Evolutionary conservation across 768 basidiomycete genomes (phyloP), one percentile per base, ranked within the genome.

Genomic region (Xerocomellus dryophilus): DNA sequence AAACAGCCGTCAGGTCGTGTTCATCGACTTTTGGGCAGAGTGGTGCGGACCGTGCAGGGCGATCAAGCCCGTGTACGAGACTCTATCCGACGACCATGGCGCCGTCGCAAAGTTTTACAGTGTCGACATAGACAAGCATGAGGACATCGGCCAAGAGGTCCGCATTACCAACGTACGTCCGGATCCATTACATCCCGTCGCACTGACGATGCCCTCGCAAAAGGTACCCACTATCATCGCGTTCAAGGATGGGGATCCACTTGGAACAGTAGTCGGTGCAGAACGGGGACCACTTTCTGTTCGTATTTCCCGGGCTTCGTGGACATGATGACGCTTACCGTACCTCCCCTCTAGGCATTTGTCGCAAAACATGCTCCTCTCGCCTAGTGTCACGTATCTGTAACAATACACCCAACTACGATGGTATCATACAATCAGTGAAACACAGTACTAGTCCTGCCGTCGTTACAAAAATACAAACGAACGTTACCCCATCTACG

Each of bases 101-200:
- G 31, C 36, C 5, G 36, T 39, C 14, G 42, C 57, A 25, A 34
- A 34, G 3, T 57, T 44, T 10, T 59, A 59, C 38, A 49, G 44
- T 5, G 8, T 56, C 32, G 43, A 57, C 20, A 29, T 53, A 18
- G 87, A 88, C 60, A 73, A 71, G 4, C 31, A 50, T 3, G 58
- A 56, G 1, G n/a, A 54, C 18, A n/a, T 53, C 10, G 2, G 17
- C 7, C 46, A 59, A 5, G 58, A 59, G 11, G 50, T 59, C 34
- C 32, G 50, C 36, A 9, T 54, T 11, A 55, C 36, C 23, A 47
- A 5, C 18, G 41, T 54, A 31, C 15, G 52, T 34, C 10, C 23
- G n/a, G 38, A 18, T 21, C n/a, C 20, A 6, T 23, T 15, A 8
- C 10, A 18, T 14, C 3, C 3, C n/a, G 5, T 20, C 12, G 14